Conservation (phyloP, 345 rosid species). For the Luvunga scandens region DNA sequence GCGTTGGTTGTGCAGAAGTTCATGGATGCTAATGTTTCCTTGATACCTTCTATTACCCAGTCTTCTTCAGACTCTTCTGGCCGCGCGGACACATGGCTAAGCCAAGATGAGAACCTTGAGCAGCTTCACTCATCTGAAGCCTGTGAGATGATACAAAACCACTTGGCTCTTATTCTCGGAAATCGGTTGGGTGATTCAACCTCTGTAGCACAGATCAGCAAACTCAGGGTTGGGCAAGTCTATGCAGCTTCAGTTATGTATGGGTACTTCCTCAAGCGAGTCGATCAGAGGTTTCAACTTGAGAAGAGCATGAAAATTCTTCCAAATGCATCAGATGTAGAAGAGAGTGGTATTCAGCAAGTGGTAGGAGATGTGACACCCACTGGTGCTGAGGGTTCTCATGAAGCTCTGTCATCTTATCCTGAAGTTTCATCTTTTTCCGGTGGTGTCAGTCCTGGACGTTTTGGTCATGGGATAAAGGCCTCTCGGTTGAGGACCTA, state of each 20-base stretch:
- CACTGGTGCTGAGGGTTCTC: slow-evolving; percentile 24
- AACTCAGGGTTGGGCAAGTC: slow-evolving; percentile 94
- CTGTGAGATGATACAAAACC: slow-evolving; percentile 95
- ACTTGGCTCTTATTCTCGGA: slow-evolving; percentile 75
- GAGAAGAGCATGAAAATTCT: slow-evolving; percentile 92
- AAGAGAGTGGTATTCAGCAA: slow-evolving; percentile 28
- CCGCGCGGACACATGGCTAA: slow-evolving; percentile 64
- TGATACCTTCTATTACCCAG: slow-evolving; percentile 60
- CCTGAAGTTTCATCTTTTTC: slow-evolving; percentile 59
- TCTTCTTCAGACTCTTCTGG: slow-evolving; percentile 53
- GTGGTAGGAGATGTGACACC: slow-evolving; percentile 31
- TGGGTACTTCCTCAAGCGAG: slow-evolving; percentile 92
- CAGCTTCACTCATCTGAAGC: slow-evolving; percentile 86
- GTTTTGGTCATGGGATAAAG: slow-evolving; percentile 58
- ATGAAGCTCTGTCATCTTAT: slow-evolving; percentile 45
- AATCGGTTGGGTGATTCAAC: slow-evolving; percentile 54
- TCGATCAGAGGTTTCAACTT: slow-evolving; percentile 94
- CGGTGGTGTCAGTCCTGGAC: slow-evolving; percentile 55
- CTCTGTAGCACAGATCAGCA: slow-evolving; percentile 73
- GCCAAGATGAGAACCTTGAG: slow-evolving; percentile 63
- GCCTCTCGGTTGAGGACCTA: slow-evolving; percentile 68
- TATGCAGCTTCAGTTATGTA: slow-evolving; percentile 98
- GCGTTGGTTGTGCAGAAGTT: slow-evolving; percentile 90
- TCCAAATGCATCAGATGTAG: slow-evolving; percentile 41
- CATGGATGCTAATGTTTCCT: slow-evolving; percentile 82